Evolutionary conservation across 805 yeast species (phyloP), one percentile per base, ranked within the genome.

Genomic region (Wickerhamomyces strasburgensis): DNA sequence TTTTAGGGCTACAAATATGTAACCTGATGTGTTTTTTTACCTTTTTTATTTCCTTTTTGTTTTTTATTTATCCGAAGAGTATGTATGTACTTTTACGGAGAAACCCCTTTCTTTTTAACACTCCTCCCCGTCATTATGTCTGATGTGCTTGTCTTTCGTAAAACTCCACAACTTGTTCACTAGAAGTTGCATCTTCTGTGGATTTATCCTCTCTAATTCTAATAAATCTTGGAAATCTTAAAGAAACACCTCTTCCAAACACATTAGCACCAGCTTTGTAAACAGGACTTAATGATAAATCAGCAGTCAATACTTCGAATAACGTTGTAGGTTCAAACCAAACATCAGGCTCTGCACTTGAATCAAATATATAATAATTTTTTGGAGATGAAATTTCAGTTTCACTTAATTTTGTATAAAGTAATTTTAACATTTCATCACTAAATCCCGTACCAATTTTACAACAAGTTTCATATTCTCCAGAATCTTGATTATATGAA

Each of bases 381-480:
- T 78, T 82, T 2, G 95, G 83, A n/a, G 57, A 64, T 0, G 63
- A 53, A 11, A 77, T 72, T 36, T 78, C 93, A 0, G 87, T 77
- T 3, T 85, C 80, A 29, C 80, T 75, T 40, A 93, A 68, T 33
- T 67, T 67, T 18, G 70, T 73, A 50, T 80, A 68, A 23, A 93
- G 58, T 19, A 61, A 62, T 25, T 75, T 76, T 39, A 93, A 68
- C 52, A 79, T 73, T 46, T 82, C 97, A 47, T 93, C 98, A 28
- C 88, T 76, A 55, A 93, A 93, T 0, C 98, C 98, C 1, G 98
- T 93, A 33, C 98, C 98, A 38, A 94, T 89, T 58, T 93, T 93
- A 65, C 98, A 93, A 29, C 95, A 82, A 0, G 97, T 84, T 60
- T 93, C 98, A 57, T 75, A 87, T 52, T 89, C 97, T 16, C 94